Conservation (phyloP, 495 filamentous ascomycete genomes). For the Annulohypoxylon maeteangense region DNA sequence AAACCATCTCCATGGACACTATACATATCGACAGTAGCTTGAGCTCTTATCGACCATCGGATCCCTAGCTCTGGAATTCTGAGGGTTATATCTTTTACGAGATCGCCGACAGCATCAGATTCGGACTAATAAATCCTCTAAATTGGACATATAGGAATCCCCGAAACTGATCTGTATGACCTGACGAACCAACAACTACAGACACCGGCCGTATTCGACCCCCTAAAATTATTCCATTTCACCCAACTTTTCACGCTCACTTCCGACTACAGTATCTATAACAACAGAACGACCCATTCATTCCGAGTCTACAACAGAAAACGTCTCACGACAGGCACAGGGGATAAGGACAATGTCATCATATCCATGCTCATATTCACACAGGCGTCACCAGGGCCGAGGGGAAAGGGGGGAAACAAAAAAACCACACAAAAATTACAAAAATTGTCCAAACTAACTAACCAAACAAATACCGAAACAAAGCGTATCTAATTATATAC, state of each 20-base stretch:
- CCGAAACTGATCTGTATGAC: slow-evolving; percentile 3
- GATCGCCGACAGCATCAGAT: background rate
- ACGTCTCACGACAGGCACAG: slow-evolving; percentile 18
- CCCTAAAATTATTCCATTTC: background rate
- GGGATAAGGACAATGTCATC: slow-evolving; percentile 6
- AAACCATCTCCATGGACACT: background rate
- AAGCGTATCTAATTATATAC: slow-evolving; percentile 39
- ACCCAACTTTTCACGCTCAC: background rate
- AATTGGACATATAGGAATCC: background rate
- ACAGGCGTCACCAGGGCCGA: slow-evolving; percentile 4
- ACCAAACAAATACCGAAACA: slow-evolving; percentile 22
- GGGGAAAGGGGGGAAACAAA: slow-evolving; percentile 7
- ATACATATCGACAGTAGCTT: background rate
- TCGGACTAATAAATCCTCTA: background rate
- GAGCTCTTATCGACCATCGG: background rate
- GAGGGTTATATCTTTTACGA: background rate
- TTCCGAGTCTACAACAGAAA: slow-evolving; percentile 12
- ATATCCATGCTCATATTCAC: slow-evolving; percentile 2
- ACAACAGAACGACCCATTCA: slow-evolving; percentile 5
- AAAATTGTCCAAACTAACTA: background rate
- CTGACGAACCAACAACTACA: background rate
- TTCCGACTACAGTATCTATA: background rate
- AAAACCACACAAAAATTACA: slow-evolving; percentile 14
- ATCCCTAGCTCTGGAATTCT: background rate
- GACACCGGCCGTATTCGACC: slow-evolving; percentile 2